Conservation (phyloP, 2,329 filamentous ascomycete genomes). For the Emergomyces pasteurianus region DNA sequence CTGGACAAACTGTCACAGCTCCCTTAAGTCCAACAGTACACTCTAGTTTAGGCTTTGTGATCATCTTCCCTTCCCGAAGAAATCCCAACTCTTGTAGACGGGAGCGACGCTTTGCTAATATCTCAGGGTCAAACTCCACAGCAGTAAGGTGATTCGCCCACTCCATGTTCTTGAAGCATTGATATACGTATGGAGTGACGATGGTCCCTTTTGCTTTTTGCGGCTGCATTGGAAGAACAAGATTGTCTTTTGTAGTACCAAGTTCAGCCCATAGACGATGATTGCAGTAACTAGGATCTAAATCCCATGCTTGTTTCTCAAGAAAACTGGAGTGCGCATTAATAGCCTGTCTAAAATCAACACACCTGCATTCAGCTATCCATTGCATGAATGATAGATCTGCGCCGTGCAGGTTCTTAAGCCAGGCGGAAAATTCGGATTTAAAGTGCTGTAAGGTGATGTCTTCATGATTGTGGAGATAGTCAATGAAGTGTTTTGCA, state of each 20-base stretch:
- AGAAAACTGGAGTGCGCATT: slow-evolving; percentile 52
- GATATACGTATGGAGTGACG: slow-evolving; percentile 57
- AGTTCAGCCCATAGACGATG: slow-evolving; percentile 47
- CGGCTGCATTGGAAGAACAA: slow-evolving; percentile 12
- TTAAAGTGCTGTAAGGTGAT: slow-evolving; percentile 49
- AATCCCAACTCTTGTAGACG: slow-evolving; percentile 6
- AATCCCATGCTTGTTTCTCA: slow-evolving; percentile 49
- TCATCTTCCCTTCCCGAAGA: slow-evolving; percentile 1
- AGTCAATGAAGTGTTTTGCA: slow-evolving; percentile 62
- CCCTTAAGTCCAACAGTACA: neutral
- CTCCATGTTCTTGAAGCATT: slow-evolving; percentile 49
- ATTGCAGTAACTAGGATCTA: slow-evolving; percentile 27
- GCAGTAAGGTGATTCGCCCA: slow-evolving; percentile 38
- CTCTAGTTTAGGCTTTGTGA: neutral
- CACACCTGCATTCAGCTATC: slow-evolving; percentile 35
- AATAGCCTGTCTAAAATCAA: slow-evolving; percentile 54
- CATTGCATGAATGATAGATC: slow-evolving; percentile 42
- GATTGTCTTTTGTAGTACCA: slow-evolving; percentile 21
- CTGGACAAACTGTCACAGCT: slow-evolving; percentile 20
- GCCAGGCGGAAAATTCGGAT: slow-evolving; percentile 46
- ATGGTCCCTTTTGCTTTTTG: slow-evolving; percentile 37
- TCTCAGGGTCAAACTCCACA: slow-evolving; percentile 33
- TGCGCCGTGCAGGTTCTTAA: slow-evolving; percentile 34
- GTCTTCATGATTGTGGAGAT: slow-evolving; percentile 28
- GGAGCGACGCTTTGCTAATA: slow-evolving; percentile 5